phyloP scores from a whole-genome alignment of 2,329 filamentous ascomycete genomes.

The Fusarium odoratissimum region DNA sequence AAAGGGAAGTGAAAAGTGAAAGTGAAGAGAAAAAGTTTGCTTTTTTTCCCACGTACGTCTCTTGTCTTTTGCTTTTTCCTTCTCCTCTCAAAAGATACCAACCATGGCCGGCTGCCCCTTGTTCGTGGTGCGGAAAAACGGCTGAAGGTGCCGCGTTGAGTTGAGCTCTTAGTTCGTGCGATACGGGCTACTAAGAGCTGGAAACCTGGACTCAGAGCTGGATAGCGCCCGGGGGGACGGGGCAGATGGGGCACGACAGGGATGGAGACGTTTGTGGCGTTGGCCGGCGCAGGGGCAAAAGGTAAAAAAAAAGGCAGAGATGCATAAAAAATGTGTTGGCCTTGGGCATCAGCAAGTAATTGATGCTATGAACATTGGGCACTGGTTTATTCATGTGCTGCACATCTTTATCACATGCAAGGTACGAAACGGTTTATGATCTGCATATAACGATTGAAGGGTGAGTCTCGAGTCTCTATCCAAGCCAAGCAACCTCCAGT shows the following conservation, averaged over 20 bases:
- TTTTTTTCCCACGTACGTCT: slow-evolving; percentile 11
- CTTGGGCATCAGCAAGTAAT: not conserved
- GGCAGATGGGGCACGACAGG: slow-evolving; percentile 8
- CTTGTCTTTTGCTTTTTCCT: slow-evolving; percentile 1
- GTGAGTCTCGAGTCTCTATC: not conserved
- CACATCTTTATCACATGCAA: not conserved
- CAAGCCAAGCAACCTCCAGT: not conserved
- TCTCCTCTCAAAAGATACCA: slow-evolving; percentile 2
- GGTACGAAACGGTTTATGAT: not conserved
- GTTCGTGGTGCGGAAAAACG: slow-evolving; percentile 28
- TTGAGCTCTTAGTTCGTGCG: slow-evolving; percentile 20
- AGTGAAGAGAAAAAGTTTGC: slow-evolving; percentile 12
- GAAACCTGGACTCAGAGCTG: slow-evolving; percentile 13
- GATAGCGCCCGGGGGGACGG: slow-evolving; percentile 5
- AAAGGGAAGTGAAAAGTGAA: slow-evolving; percentile 15
- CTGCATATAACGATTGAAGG: not conserved
- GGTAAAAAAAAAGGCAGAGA: slow-evolving; percentile 5
- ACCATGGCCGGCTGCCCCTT: slow-evolving; percentile 18
- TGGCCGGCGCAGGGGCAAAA: slow-evolving; percentile 25
- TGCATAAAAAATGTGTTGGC: slow-evolving; percentile 15
- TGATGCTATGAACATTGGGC: not conserved
- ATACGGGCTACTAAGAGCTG: slow-evolving; percentile 10
- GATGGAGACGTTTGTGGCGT: slow-evolving; percentile 34
- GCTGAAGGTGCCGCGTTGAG: slow-evolving; percentile 36
- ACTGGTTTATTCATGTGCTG: not conserved